Percentiles rank a stretch among this genome's conserved stretches.
Conservation (phyloP, 2,329 filamentous ascomycete genomes). For the Sarocladium brachiariae region DNA sequence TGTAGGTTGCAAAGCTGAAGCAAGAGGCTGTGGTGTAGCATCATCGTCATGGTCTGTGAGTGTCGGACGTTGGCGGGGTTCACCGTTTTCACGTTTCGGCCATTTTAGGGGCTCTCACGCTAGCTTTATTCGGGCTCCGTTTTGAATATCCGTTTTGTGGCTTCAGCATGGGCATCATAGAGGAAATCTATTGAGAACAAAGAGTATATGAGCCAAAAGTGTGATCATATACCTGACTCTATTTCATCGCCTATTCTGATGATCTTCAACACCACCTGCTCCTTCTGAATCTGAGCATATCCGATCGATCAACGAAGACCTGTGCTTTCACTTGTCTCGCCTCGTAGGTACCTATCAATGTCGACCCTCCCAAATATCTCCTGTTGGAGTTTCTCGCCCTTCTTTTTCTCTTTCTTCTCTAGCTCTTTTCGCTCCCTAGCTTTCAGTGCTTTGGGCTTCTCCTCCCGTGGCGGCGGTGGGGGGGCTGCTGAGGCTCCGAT, state of each 20-base stretch:
- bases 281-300: too few species aligned
- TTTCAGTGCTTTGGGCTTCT: constrained; percentile 45
- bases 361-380: constrained; percentile 73
- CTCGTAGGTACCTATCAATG: constrained; percentile 65
- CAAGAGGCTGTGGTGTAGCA: not conserved
- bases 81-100: not conserved
- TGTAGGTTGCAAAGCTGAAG: not conserved
- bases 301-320: not conserved
- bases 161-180: too few species aligned
- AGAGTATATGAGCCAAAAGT: too few species aligned
- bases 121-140: not conserved
- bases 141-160: not conserved
- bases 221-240: too few species aligned
- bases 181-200: too few species aligned
- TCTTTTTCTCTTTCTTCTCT: constrained; percentile 55
- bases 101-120: not conserved
- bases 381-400: constrained; percentile 55
- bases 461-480: constrained; percentile 31
- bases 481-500: constrained; percentile 51
- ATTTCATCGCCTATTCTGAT: too few species aligned
- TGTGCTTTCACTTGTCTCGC: constrained; percentile 19
- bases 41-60: constrained; percentile 8
- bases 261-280: too few species aligned
- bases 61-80: constrained; percentile 9
- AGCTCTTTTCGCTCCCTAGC: constrained; percentile 62